phyloP scores from a whole-genome alignment of 2,329 filamentous ascomycete species.

The Talaromyces sp. region DNA sequence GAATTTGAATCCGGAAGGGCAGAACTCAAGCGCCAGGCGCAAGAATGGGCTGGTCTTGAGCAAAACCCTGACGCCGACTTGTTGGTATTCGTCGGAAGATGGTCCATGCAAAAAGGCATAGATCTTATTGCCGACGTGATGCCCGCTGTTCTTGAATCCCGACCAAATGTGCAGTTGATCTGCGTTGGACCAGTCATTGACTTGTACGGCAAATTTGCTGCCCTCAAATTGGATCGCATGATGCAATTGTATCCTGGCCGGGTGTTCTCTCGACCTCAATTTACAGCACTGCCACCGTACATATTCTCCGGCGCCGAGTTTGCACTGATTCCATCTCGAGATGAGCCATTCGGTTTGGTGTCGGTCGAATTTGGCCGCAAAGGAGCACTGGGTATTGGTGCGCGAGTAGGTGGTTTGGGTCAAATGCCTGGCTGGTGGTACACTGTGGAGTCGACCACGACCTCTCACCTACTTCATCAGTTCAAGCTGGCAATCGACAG shows the following conservation, averaged over 20 bases:
- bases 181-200: constrained; percentile 63
- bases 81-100: constrained; percentile 65
- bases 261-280: constrained; percentile 65
- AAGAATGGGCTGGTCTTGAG: constrained; percentile 63
- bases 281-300: constrained; percentile 62
- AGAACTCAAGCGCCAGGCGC: constrained; percentile 56
- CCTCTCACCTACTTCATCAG: constrained; percentile 59
- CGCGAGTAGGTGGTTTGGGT: constrained; percentile 62
- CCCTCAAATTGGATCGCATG: constrained; percentile 59
- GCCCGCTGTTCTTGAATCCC: constrained; percentile 57
- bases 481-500: constrained; percentile 62
- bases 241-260: constrained; percentile 63
- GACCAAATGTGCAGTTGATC: constrained; percentile 58
- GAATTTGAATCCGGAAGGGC: constrained; percentile 52
- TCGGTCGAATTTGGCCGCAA: constrained; percentile 67
- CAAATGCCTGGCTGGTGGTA: constrained; percentile 71
- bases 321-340: constrained; percentile 62
- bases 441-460: constrained; percentile 62
- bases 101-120: constrained; percentile 66
- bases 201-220: constrained; percentile 64
- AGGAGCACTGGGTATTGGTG: constrained; percentile 62
- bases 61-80: constrained; percentile 60
- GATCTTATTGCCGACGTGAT: constrained; percentile 66
- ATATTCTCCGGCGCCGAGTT: constrained; percentile 67
- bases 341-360: constrained; percentile 66